Base-by-base conservation (phyloP, 371 early-diverging fungal species). In the Actinomortierella wolfii region DNA sequence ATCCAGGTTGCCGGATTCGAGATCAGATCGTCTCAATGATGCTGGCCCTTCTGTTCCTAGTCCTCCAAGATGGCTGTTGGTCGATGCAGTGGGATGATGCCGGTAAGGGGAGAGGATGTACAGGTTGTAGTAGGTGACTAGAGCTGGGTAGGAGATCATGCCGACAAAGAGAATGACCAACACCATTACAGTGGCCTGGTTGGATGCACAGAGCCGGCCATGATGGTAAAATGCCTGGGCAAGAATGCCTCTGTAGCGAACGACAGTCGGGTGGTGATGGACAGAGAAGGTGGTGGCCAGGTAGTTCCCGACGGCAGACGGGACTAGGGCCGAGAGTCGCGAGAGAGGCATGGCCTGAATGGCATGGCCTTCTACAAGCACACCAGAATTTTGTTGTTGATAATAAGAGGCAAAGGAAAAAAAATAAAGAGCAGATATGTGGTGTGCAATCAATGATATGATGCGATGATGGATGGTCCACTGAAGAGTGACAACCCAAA, bases 191-290 rank as follows among this genome's bases (percentile, higher is more conserved):
- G 71, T 56, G 13, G 76, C 67, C 42, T 86, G 78, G 49, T 84
- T 75, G 14, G 84, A 83, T 2, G 88, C 84, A 61, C 83, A 87
- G 40, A 78, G 75, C 9, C 81, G 70, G 20, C 90, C 90, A 59
- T 87, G 86, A 45, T 78, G 78, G 59, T 87, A 88, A 64, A 88
- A 90, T 23, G 69, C 68, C n/a, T 62, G 59, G n/a, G 67, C 51
- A 39, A 73, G 73, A 41, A 44, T 46, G 46, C 59, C 59, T 50
- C 66, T 66, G 60, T 73, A 67, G 13, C 63, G 62, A 41, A 66
- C 63, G 41, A 73, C 48, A 25, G 67, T 61, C 17, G 67, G 67
- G 51, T 73, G 61, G 49, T 56, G 17, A 15, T 46, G 62, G 51
- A 66, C 49, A 42, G 73, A 62, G 56, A 71, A 61, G 20, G 71